Evolutionary conservation across 2,329 filamentous ascomycete species (phyloP), one percentile per base, ranked within the genome.

Genomic region (Colletotrichum chrysophilum): DNA sequence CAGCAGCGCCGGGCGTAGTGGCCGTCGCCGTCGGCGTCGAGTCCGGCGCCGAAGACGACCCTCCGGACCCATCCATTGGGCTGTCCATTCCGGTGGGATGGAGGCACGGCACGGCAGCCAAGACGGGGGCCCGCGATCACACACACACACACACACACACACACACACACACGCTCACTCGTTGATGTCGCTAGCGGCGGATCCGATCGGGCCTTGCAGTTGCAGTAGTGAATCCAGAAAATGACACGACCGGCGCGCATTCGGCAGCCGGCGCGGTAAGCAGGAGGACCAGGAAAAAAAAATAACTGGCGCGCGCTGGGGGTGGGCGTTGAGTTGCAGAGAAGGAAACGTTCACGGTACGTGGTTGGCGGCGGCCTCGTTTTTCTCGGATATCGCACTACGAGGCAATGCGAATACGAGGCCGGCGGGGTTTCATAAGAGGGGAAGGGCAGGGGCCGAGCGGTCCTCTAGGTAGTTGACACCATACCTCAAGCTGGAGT

Each of bases 1-100:
- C 38, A 8, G 58, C 30, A 32, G 66, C 32, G 34, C 56, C 69
- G 58, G 74, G 70, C 28, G 70, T 74, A 58, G 74, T 76, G 14
- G 58, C 70, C 32, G 65, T 69, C 16, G 70, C 74, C 48, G 74
- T 73, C 43, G 74, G 74, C 34, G 74, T 76, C 64, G 74, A 76
- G 21, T 71, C 65, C 65, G 65, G 74, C 58, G 56, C 70, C 64
- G 74, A 76, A 12, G 74, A 76, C 34, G 74, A 66, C n/a, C 70
- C 65, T 38, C 65, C 70, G 70, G 74, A 76, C 74, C 70, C 70
- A 69, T 74, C 70, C 70, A 76, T 76, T 52, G 74, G 74, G 74
- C 74, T 76, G 34, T 76, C 74, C 74, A 75, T 75, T 32, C 12
- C 52, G 64, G 56, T 38, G 58, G 38, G 30, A 52, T 52, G 43